Base-by-base conservation (phyloP, 2,329 filamentous ascomycete species). In the Teratosphaeria pseudoeucalypti region DNA sequence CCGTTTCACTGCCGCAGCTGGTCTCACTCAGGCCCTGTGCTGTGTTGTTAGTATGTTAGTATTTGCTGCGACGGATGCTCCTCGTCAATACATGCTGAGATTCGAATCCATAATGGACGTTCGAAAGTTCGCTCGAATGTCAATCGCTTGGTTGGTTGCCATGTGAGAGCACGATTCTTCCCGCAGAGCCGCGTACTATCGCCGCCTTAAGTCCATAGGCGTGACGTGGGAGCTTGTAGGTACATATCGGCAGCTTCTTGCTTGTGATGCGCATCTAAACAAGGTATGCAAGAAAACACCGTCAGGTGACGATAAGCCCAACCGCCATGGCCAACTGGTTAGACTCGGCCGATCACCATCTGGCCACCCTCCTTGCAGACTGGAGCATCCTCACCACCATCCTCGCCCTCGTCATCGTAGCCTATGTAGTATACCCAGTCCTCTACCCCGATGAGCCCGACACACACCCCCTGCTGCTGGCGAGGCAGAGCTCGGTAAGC, bases 401-500 rank as follows among this genome's bases (percentile, higher is more conserved):
- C 52, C 80, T 99, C 64, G 81, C 84, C 54, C 82, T 86, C 27
- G 70, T 83, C 61, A 78, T 96, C 52, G 77, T 86, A 62, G 78
- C 81, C 58, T 82, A 91, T 68, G 74, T 92, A 59, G 81, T 85
- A 60, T 91, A 89, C 74, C 82, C 86, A 53, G 76, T 95, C 64
- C 78, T 88, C 68, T 84, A 84, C 62, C 82, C 83, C 56, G 82
- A 84, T 61, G 92, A 96, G 57, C 89, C 94, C 6, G 94, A 99
- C 77, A 88, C 88, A 5, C 94, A 97, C 74, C 92, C 94, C 37
- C 86, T 96, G 74, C 82, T 97, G 55, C 85, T 99, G 32, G 89
- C 89, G 58, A 85, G 92, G 58, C 94, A 97, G 78, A 84, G 90
- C 2, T 81, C 86, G 64, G 82, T 88, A 56, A 88, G 90, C 9